A percentile compares a stretch with the other conserved stretches of the same genome.
These are phyloP conservation scores for Atalantia buxifolia DNA, from an alignment of 345 rosid genomes.

Conservation along the genomic window DNA sequence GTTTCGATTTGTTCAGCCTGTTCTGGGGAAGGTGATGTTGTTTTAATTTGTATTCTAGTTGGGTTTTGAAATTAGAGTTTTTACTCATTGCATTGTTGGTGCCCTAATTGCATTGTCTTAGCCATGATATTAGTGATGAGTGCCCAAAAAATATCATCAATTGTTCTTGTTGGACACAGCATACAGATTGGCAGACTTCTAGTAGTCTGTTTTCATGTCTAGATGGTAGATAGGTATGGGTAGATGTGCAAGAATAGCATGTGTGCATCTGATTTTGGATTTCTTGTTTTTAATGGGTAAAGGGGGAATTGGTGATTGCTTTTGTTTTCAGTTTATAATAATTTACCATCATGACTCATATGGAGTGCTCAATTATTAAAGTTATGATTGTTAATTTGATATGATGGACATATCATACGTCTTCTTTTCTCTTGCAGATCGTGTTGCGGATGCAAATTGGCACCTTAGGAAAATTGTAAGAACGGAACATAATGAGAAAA, in stretches of 20 bases:
- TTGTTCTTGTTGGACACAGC: not conserved
- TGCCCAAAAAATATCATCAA: not conserved
- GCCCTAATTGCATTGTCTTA: not conserved
- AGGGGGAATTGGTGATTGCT: too few relatives aligned
- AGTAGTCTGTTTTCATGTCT: not conserved
- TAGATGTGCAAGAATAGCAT: not conserved
- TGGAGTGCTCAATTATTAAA: not conserved
- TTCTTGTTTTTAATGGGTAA: not conserved
- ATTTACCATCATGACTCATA: not conserved
- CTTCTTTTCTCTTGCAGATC: constrained; percentile 38
- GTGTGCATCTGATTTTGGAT: not conserved
- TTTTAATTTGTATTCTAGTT: not conserved
- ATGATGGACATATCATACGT: not conserved
- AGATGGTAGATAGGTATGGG: not conserved
- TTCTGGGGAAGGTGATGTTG: not conserved
- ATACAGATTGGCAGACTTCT: not conserved
- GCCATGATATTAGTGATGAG: not conserved
- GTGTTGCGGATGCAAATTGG: constrained; percentile 78
- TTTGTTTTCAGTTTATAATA: not conserved
- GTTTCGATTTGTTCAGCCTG: not conserved
- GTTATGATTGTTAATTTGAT: not conserved
- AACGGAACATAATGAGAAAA: constrained; percentile 30
- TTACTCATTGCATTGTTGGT: not conserved
- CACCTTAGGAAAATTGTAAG: constrained; percentile 54
- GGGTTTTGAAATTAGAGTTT: not conserved